A percentile compares a stretch with the other conserved stretches of the same genome.
Evolutionary conservation across 2,329 filamentous ascomycete species (phyloP).

Genomic region (Didymella glomerata): DNA sequence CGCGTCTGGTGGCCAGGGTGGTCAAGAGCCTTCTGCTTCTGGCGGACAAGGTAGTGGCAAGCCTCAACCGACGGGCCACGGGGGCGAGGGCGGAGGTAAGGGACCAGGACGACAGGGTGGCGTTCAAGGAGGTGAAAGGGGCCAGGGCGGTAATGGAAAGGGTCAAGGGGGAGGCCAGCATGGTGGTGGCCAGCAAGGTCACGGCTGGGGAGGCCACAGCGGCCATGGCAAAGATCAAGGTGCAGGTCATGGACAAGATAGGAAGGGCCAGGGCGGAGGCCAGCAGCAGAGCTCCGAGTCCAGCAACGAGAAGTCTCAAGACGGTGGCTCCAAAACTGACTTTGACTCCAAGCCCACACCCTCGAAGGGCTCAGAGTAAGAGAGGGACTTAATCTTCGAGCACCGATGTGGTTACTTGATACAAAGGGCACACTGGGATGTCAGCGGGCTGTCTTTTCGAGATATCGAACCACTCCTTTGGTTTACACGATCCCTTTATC

Average conservation of each 20-base stretch:
- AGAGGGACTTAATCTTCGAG: background rate
- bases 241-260: background rate
- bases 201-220: background rate
- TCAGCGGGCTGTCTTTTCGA: background rate
- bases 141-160: background rate
- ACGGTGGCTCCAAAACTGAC: background rate
- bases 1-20: background rate
- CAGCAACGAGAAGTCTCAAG: background rate
- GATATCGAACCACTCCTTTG: constrained; percentile 4
- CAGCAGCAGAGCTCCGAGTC: background rate
- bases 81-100: background rate
- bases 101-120: background rate
- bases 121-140: background rate
- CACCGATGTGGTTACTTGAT: background rate
- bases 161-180: background rate
- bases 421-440: background rate
- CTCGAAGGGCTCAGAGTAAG: background rate
- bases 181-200: background rate
- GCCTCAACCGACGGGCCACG: background rate
- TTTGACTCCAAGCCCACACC: background rate
- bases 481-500: background rate
- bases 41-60: background rate
- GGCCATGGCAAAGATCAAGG: background rate
- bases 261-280: background rate
- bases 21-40: too few species aligned